phyloP scores from a whole-genome alignment of 331 rosid genomes.

The Rosa hybrid region DNA sequence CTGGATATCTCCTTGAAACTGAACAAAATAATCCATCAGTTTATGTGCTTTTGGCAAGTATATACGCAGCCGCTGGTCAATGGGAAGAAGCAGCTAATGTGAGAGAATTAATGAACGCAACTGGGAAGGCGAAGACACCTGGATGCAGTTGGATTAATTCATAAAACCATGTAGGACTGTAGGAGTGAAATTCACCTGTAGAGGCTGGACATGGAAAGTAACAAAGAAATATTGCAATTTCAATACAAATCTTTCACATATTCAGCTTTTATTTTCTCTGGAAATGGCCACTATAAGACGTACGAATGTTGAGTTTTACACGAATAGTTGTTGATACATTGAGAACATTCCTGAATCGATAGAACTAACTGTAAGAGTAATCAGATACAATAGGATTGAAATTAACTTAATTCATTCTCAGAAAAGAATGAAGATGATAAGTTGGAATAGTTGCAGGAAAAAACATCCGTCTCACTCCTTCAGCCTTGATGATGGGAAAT shows the following conservation, averaged over 20 bases:
- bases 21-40: slow-evolving; percentile 63
- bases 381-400: not conserved
- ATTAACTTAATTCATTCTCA: not conserved
- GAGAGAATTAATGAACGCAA: slow-evolving; percentile 54
- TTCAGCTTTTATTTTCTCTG: not conserved
- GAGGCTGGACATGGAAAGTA: not conserved
- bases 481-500: slow-evolving; percentile 60
- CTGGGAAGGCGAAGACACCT: slow-evolving; percentile 49
- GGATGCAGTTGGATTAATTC: slow-evolving; percentile 68
- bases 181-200: not conserved
- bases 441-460: slow-evolving; percentile 44
- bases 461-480: slow-evolving; percentile 57
- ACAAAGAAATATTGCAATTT: not conserved
- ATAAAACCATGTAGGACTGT: slow-evolving; percentile 8
- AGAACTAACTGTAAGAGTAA: not conserved
- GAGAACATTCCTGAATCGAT: not conserved
- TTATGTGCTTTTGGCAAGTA: slow-evolving; percentile 75
- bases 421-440: slow-evolving; percentile 19
- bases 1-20: slow-evolving; percentile 60
- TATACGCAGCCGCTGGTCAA: slow-evolving; percentile 68
- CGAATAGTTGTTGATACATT: not conserved
- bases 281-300: not conserved
- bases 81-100: slow-evolving; percentile 82
- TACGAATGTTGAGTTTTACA: not conserved
- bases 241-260: not conserved